Evolutionary conservation across 805 yeast genomes (phyloP), one percentile per base, ranked within the genome.

Genomic region (Hanseniaspora taiwanica): DNA sequence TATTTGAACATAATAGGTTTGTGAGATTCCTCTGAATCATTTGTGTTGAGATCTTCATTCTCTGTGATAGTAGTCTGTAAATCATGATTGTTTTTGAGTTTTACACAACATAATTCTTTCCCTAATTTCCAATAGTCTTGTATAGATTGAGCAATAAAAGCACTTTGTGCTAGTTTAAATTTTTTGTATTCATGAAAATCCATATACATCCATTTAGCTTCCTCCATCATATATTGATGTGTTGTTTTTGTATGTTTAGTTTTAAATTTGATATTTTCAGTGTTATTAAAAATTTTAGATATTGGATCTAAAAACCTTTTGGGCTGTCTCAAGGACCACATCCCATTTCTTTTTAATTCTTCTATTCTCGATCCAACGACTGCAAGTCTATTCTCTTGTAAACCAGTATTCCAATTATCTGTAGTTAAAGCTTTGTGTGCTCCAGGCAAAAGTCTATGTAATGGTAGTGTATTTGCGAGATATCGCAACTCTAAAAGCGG

Each of bases 251-350:
- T 34, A 17, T 31, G 20, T 2, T 23, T 18, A 1, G 43, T 36
- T 56, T 54, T 72, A 16, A 23, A 23, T 10, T 7, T 23, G 25
- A 10, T 23, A 7, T 10, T 13, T n/a, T 16, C 17, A 13, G 13
- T 13, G 27, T 40, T 40, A 13, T 40, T 40, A 23, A 40, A 40
- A n/a, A 40, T 4, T 13, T 40, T 36, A 2, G 19, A 32, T 1
- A 40, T 27, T 0, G 97, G 96, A 47, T 84, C 94, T 10, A 67
- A 53, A 51, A 69, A 79, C 46, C 72, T 69, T 39, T 71, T 65
- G 0, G 94, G 94, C 56, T 91, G 98, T 40, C 94, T 69, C 40
- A 91, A 64, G 18, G 94, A 79, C 97, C 98, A 91, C 50, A 82
- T 77, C 2, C 83, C 81, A 43, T 80, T 79, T 36, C 94, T 67